Base-by-base conservation (phyloP, 345 rosid species). In the Euphorbia lathyris region DNA sequence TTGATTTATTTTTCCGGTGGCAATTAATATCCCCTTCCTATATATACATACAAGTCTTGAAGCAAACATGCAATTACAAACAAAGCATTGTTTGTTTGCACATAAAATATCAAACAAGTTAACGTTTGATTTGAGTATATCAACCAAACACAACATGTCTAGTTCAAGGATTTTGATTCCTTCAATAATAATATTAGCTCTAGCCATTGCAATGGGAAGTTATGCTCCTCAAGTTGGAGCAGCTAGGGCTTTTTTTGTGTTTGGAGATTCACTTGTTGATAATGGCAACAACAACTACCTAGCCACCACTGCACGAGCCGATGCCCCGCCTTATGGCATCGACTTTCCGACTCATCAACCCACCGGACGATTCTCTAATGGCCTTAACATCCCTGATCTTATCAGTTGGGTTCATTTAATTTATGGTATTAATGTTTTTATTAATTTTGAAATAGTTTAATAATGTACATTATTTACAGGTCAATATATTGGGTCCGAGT, bases 221-320 rank as follows among this genome's bases (percentile, higher is more conserved):
- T 34, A 57, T 45, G 26, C 45, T 23, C 59, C 70, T 17, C 66
- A 10, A 8, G 69, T 25, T 23, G 78, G 69, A 40, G 51, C 51
- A 11, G 78, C 69, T 22, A 69, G 78, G 52, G 74, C 70, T 0
- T 69, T 75, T 17, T 75, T 75, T n/a, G 78, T 75, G 10, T 75
- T 75, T 38, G 78, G 78, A 64, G 78, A 75, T 30, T 75, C 78
- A n/a, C 74, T 69, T 0, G 78, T 75, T 3, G 78, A 75, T 11
- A 64, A 69, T 64, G 78, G 78, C 65, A 75, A 75, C 52, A 75
- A 75, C 66, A 65, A 75, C 29, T 75, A 69, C 59, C 45, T 75
- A 3, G 36, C 32, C 59, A 75, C 78, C 23, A 32, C 70, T 0
- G 78, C 78, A 2, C 65, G 78, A 10, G 78, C 78, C 5, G 78